Conservation (phyloP, 1,284 basidiomycete species). For the Cryptococcus sp. region DNA sequence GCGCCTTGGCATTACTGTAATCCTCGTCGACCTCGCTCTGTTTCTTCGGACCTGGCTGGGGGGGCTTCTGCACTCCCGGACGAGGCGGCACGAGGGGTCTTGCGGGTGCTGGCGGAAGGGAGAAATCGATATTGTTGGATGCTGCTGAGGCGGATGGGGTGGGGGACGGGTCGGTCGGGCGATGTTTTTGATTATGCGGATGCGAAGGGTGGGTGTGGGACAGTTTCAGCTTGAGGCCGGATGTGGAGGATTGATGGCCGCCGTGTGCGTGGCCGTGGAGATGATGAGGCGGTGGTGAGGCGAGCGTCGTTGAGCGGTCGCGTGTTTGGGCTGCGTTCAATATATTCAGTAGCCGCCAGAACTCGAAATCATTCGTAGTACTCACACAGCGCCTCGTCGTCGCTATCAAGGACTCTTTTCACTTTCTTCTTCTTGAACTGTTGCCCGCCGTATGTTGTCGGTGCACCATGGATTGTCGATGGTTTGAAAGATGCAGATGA, state of each 20-base stretch:
- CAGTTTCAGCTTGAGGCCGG: slow-evolving; percentile 47
- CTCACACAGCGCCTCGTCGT: slow-evolving; percentile 70
- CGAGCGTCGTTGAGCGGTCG: slow-evolving; percentile 61
- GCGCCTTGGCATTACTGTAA: slow-evolving; percentile 75
- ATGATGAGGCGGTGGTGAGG: slow-evolving; percentile 28
- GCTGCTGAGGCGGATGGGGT: slow-evolving; percentile 37
- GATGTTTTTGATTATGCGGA: slow-evolving; percentile 27
- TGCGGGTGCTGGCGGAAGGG: slow-evolving; percentile 34
- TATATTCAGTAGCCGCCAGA: slow-evolving; percentile 10
- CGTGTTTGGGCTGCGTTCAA: slow-evolving; percentile 31
- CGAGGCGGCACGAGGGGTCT: slow-evolving; percentile 63
- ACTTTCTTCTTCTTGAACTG: slow-evolving; percentile 82
- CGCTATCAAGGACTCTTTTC: slow-evolving; percentile 68
- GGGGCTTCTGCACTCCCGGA: slow-evolving; percentile 66
- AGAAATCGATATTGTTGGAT: slow-evolving; percentile 51
- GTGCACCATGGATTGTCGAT: slow-evolving; percentile 11
- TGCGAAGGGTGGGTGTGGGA: slow-evolving; percentile 18
- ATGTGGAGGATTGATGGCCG: slow-evolving; percentile 28
- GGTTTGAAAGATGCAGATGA: slow-evolving; percentile 39
- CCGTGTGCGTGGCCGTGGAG: slow-evolving; percentile 7
- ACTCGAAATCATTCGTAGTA: slow-evolving; percentile 11
- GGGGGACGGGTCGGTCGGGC: slow-evolving; percentile 53
- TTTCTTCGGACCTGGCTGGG: slow-evolving; percentile 74
- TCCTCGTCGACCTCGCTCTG: slow-evolving; percentile 80
- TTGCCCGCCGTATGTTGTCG: slow-evolving; percentile 36